Conservation (phyloP, 1,284 basidiomycete species). For the Marasmius tenuissimus region DNA sequence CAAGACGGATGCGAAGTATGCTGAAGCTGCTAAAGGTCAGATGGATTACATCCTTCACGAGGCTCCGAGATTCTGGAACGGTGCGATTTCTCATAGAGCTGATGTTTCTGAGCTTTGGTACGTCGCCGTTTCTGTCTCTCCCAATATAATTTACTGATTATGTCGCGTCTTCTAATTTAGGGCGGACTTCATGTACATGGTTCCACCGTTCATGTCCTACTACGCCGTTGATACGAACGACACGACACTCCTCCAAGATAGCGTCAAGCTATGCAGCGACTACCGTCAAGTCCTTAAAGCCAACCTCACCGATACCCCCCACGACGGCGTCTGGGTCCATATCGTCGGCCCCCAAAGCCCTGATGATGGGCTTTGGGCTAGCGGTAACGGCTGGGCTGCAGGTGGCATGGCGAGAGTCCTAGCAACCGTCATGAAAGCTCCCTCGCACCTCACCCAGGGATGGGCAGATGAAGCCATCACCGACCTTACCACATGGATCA, state of each 20-base stretch:
- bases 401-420: slow-evolving; percentile 33
- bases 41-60: slow-evolving; percentile 22
- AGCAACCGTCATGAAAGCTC: slow-evolving; percentile 28
- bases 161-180: slow-evolving; percentile 22
- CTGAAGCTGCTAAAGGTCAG: slow-evolving; percentile 3
- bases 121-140: not conserved
- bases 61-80: slow-evolving; percentile 29
- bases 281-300: slow-evolving; percentile 31
- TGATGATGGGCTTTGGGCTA: slow-evolving; percentile 39
- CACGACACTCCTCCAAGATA: slow-evolving; percentile 28
- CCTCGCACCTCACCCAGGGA: not conserved
- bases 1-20: slow-evolving; percentile 6
- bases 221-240: slow-evolving; percentile 34
- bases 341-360: slow-evolving; percentile 28
- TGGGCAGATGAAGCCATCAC: slow-evolving; percentile 20
- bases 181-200: slow-evolving; percentile 48
- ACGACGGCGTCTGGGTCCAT: slow-evolving; percentile 29
- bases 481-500: slow-evolving; percentile 27
- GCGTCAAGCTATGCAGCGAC: slow-evolving; percentile 33
- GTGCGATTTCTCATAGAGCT: slow-evolving; percentile 32
- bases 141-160: not conserved
- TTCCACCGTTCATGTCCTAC: slow-evolving; percentile 41
- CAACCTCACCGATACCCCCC: slow-evolving; percentile 4
- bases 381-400: slow-evolving; percentile 37
- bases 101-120: slow-evolving; percentile 27